Conservation (phyloP, 257 asterid genomes). For the Perilla frutescens region DNA sequence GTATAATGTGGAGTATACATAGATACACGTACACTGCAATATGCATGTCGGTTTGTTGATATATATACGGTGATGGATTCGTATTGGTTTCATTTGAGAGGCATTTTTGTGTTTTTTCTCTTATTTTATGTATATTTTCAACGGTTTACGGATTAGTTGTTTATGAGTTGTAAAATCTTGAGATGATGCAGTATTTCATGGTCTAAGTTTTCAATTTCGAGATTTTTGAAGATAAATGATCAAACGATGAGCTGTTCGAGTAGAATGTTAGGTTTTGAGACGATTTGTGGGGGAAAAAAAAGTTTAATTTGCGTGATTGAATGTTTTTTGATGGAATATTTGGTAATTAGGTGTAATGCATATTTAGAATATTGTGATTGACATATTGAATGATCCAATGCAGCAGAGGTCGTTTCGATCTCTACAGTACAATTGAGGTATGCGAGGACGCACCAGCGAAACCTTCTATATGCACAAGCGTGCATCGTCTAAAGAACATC, state of each 20-base stretch:
- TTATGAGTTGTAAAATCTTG: neutral
- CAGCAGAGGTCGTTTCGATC: conserved; percentile 42
- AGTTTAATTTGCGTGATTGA: neutral
- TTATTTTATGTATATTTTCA: neutral
- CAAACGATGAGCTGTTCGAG: conserved; percentile 11
- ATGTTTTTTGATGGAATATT: neutral
- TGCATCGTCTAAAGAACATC: conserved; percentile 57
- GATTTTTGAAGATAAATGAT: conserved; percentile 17
- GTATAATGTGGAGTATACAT: neutral
- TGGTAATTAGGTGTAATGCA: conserved; percentile 5
- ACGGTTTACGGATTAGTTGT: conserved; percentile 1
- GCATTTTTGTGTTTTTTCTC: neutral
- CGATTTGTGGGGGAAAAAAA: neutral
- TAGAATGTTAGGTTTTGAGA: conserved; percentile 17
- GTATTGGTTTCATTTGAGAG: too few relatives aligned
- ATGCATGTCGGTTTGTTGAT: conserved; percentile 33
- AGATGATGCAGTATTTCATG: neutral
- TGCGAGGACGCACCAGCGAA: conserved; percentile 59
- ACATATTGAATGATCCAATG: conserved; percentile 29
- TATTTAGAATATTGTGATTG: conserved; percentile 8
- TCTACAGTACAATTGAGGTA: conserved; percentile 38
- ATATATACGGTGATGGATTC: neutral
- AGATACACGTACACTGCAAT: conserved; percentile 28
- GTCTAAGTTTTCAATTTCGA: conserved; percentile 11
- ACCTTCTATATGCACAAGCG: conserved; percentile 70